A percentile compares a stretch with the other conserved stretches of the same genome.
Evolutionary conservation across 805 yeast species (phyloP).

Genomic region (Sugiyamaella americana): DNA sequence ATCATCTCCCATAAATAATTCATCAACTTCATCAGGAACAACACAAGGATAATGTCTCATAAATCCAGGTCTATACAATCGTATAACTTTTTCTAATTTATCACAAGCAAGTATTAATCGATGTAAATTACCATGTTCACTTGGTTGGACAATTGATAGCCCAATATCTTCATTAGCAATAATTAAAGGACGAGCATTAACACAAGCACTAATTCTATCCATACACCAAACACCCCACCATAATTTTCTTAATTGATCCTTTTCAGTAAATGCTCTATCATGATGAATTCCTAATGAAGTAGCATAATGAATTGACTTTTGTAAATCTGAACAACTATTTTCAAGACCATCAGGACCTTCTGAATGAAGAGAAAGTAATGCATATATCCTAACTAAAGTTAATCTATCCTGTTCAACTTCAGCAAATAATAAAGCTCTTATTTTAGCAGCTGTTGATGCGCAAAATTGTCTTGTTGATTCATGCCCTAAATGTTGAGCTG

Average conservation of each 20-base stretch:
- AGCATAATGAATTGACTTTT: conserved; percentile 37
- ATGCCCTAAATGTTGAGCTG: conserved; percentile 26
- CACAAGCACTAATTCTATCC: conserved; percentile 36
- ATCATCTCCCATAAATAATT: conserved; percentile 24
- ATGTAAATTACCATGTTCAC: conserved; percentile 28
- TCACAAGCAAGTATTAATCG: conserved; percentile 31
- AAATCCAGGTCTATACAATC: conserved; percentile 34
- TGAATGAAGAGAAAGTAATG: conserved; percentile 35
- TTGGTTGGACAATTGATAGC: conserved; percentile 25
- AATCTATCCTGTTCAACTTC: conserved; percentile 37
- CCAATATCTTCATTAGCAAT: conserved; percentile 38
- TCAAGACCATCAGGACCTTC: conserved; percentile 38
- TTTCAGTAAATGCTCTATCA: conserved; percentile 32
- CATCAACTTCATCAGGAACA: conserved; percentile 27
- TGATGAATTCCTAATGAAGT: conserved; percentile 38
- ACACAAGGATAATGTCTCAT: not conserved
- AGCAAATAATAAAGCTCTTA: conserved; percentile 35
- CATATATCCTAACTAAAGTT: conserved; percentile 34
- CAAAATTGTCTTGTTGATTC: conserved; percentile 32
- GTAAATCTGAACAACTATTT: conserved; percentile 34
- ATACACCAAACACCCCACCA: conserved; percentile 40
- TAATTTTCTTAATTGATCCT: conserved; percentile 26
- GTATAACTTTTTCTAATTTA: conserved; percentile 34
- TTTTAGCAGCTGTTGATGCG: conserved; percentile 30
- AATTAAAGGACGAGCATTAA: conserved; percentile 37